Conservation (phyloP, 2,329 filamentous ascomycete species). For the Fusarium papillatum region DNA sequence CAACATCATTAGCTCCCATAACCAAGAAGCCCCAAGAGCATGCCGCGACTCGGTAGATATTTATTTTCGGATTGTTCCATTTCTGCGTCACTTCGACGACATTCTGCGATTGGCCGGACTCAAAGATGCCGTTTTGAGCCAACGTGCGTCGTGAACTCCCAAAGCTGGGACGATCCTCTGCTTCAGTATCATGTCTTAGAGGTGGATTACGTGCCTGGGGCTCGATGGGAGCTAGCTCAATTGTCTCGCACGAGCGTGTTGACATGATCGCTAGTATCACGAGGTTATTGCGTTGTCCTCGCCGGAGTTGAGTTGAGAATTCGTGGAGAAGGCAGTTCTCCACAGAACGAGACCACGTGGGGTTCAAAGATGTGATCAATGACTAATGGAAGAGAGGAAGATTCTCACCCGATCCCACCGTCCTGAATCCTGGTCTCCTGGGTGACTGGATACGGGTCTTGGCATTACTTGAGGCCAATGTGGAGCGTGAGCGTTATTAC, state of each 20-base stretch:
- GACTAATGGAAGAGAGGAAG: not conserved
- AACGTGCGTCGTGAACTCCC: not conserved
- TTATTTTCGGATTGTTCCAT: not conserved
- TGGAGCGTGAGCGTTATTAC: not conserved
- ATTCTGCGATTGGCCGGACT: not conserved
- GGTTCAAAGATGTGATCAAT: not conserved
- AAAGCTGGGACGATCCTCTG: not conserved
- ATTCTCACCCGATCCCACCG: not conserved
- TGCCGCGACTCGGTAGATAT: not conserved
- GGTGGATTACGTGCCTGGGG: not conserved
- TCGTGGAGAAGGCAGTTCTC: not conserved
- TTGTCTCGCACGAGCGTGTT: not conserved
- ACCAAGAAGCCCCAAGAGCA: not conserved
- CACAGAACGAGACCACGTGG: not conserved
- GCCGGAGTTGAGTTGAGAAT: not conserved
- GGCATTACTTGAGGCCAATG: not conserved
- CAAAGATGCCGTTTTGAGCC: not conserved
- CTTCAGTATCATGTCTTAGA: not conserved
- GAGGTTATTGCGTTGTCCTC: not conserved
- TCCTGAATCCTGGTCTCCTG: not conserved
- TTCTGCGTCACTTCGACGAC: not conserved
- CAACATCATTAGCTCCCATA: slow-evolving; percentile 2
- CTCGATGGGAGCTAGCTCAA: not conserved
- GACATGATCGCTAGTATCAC: not conserved
- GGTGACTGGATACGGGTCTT: not conserved